phyloP scores from a whole-genome alignment of 805 yeast genomes.

The Saccharomycopsis microspora region DNA sequence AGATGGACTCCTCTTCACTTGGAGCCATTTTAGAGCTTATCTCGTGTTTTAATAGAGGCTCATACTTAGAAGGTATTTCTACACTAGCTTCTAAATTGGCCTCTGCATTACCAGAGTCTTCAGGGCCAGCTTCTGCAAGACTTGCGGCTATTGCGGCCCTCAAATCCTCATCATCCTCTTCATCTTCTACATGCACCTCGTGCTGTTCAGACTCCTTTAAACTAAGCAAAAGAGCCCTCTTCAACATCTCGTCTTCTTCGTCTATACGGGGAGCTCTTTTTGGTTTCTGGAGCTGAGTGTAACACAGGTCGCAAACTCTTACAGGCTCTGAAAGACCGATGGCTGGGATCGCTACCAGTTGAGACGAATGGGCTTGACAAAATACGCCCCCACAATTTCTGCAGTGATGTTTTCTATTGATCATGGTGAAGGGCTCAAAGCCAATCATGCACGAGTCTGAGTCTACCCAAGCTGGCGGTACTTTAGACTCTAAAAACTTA shows the following conservation, averaged over 20 bases:
- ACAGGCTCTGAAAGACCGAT: conserved; percentile 84
- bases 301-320: conserved; percentile 88
- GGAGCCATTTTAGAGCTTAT: conserved; percentile 28
- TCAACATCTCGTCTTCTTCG: conserved; percentile 68
- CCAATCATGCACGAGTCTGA: conserved; percentile 94
- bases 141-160: conserved; percentile 93
- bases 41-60: conserved; percentile 11
- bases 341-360: conserved; percentile 59
- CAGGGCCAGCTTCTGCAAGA: conserved; percentile 44
- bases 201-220: conserved; percentile 39
- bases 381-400: conserved; percentile 95
- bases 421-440: conserved; percentile 63
- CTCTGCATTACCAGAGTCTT: conserved; percentile 21
- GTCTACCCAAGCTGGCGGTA: conserved; percentile 97
- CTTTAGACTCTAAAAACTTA: conserved; percentile 68
- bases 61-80: conserved; percentile 14
- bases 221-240: conserved; percentile 69
- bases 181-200: neutral
- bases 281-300: conserved; percentile 38
- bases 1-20: conserved; percentile 59
- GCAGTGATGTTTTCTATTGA: conserved; percentile 93
- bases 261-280: conserved; percentile 11
- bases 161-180: conserved; percentile 36
- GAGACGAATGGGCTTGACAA: conserved; percentile 76
- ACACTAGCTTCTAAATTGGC: conserved; percentile 19